Conservation (phyloP, 208 protist species). For the Histomonas meleagridis region DNA sequence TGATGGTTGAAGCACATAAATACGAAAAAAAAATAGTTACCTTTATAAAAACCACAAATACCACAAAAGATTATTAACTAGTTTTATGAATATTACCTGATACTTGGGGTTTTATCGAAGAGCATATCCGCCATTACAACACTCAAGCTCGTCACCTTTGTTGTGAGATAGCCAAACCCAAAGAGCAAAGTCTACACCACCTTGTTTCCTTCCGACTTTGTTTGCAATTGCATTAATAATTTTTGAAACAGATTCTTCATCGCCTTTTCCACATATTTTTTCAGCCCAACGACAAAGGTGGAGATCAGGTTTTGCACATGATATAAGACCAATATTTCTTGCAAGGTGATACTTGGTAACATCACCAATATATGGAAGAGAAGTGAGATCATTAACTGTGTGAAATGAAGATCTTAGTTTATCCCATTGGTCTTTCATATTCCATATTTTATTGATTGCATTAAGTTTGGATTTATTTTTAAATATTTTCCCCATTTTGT, state of each 20-base stretch:
- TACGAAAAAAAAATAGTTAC: no score
- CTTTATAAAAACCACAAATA: no score
- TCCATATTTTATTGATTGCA: not conserved
- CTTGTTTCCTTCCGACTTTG: not conserved
- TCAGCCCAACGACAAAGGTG: not conserved
- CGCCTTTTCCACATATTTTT: not conserved
- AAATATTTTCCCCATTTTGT: conserved; percentile 20
- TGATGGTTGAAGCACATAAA: no score
- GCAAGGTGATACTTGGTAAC: not conserved
- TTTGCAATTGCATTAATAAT: not conserved
- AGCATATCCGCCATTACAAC: conserved; percentile 9
- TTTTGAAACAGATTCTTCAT: not conserved
- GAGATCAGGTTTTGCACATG: conserved; percentile 19
- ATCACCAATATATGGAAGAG: not conserved
- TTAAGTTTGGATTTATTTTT: not conserved
- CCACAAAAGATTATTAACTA: no score
- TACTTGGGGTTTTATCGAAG: conserved; percentile 22
- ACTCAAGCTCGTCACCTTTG: not conserved
- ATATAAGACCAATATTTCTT: not conserved
- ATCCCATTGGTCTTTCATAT: not conserved
- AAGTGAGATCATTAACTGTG: not conserved
- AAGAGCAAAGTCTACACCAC: not conserved
- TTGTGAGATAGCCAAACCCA: conserved; percentile 28
- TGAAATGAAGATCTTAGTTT: not conserved
- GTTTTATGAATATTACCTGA: no score